A percentile compares a stretch with the other conserved stretches of the same genome.
Evolutionary conservation across 768 basidiomycete species (phyloP).

Genomic region (Chiua virens): DNA sequence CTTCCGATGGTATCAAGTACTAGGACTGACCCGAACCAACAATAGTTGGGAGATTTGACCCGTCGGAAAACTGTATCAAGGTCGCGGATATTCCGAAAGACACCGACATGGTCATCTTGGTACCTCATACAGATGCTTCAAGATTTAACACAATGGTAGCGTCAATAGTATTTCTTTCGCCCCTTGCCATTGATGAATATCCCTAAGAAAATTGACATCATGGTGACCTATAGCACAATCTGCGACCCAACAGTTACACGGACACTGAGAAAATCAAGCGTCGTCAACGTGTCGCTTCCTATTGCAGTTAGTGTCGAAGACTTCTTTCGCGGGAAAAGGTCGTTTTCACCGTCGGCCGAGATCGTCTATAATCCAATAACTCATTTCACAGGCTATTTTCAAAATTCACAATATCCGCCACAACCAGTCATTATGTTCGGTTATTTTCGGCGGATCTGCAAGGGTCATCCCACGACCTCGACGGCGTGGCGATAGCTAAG

Average conservation of each 20-base stretch:
- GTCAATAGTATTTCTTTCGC: constrained; percentile 1
- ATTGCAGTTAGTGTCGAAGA: constrained; percentile 95
- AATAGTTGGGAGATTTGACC: constrained; percentile 33
- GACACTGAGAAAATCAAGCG: constrained; percentile 50
- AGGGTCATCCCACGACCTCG: constrained; percentile 40
- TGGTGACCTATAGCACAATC: constrained; percentile 66
- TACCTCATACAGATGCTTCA: constrained; percentile 70
- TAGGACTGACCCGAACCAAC: constrained; percentile 4
- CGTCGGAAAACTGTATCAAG: constrained; percentile 44
- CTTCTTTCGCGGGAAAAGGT: constrained; percentile 89
- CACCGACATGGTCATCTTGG: constrained; percentile 44
- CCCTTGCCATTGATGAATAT: constrained; percentile 1
- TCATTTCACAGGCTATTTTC: constrained; percentile 69
- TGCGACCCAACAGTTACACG: constrained; percentile 54
- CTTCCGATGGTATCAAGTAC: constrained; percentile 11
- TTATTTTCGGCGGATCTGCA: constrained; percentile 61
- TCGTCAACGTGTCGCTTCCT: constrained; percentile 71
- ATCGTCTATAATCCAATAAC: neutral
- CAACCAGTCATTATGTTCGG: constrained; percentile 76
- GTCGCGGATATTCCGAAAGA: constrained; percentile 50
- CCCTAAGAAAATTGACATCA: constrained; percentile 65
- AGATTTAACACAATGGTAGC: constrained; percentile 61
- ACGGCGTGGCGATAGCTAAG: constrained; percentile 52
- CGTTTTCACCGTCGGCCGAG: neutral
- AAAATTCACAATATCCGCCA: constrained; percentile 86